phyloP scores from a whole-genome alignment of 2,329 filamentous ascomycete genomes.

The Penicillium italicum region DNA sequence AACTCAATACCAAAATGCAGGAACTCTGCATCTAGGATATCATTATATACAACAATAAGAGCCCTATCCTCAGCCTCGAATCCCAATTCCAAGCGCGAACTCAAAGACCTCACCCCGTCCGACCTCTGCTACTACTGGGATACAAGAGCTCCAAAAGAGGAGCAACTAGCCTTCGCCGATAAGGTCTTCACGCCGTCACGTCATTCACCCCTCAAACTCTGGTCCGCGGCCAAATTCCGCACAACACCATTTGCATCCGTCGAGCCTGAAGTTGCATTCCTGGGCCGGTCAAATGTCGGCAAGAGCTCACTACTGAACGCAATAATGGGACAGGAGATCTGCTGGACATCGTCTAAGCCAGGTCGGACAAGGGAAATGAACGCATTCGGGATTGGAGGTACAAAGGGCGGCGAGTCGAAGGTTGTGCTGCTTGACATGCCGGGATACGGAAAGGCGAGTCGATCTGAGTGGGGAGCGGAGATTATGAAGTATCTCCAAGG shows the following conservation, averaged over 20 bases:
- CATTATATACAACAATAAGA: slow-evolving; percentile 13
- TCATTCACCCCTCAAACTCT: slow-evolving; percentile 55
- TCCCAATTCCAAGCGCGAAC: slow-evolving; percentile 25
- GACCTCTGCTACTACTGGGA: slow-evolving; percentile 51
- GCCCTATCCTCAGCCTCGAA: slow-evolving; percentile 10
- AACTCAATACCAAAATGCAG: slow-evolving; percentile 5
- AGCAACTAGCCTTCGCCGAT: slow-evolving; percentile 46
- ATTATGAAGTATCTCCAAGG: slow-evolving; percentile 65
- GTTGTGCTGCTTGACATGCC: slow-evolving; percentile 67
- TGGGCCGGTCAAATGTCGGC: slow-evolving; percentile 68
- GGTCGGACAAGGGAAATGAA: slow-evolving; percentile 65
- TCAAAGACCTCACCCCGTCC: slow-evolving; percentile 32
- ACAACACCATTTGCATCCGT: slow-evolving; percentile 52
- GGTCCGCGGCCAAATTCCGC: slow-evolving; percentile 59
- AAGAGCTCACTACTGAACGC: slow-evolving; percentile 66
- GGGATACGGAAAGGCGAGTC: slow-evolving; percentile 63
- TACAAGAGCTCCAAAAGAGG: slow-evolving; percentile 43
- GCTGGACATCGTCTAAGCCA: slow-evolving; percentile 56
- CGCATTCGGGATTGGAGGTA: slow-evolving; percentile 59
- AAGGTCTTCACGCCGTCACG: slow-evolving; percentile 46
- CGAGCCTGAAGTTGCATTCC: slow-evolving; percentile 61
- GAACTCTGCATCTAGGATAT: slow-evolving; percentile 1
- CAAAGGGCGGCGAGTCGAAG: slow-evolving; percentile 42
- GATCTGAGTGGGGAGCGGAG: slow-evolving; percentile 61
- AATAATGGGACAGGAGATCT: slow-evolving; percentile 52